Evolutionary conservation across 1,284 basidiomycete genomes (phyloP).

Genomic region (Heterobasidion irregulare): DNA sequence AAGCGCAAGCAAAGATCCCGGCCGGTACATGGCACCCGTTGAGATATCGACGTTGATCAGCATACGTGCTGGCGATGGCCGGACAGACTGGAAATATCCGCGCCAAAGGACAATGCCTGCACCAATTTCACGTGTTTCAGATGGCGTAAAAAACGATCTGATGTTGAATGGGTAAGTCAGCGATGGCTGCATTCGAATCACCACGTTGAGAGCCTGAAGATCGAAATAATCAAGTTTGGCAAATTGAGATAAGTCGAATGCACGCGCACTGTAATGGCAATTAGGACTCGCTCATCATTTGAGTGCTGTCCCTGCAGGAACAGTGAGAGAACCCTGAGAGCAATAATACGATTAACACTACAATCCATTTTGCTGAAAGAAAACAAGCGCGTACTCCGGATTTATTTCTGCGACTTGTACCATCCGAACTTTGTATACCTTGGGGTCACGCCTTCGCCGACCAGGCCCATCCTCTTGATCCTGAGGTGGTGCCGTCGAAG

Average conservation of each 20-base stretch:
- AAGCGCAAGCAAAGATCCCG: slow-evolving; percentile 38
- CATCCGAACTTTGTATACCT: slow-evolving; percentile 56
- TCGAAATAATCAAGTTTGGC: slow-evolving; percentile 65
- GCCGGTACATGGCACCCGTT: slow-evolving; percentile 68
- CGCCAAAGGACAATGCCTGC: slow-evolving; percentile 62
- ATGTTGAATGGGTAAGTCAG: slow-evolving; percentile 67
- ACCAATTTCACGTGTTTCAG: slow-evolving; percentile 59
- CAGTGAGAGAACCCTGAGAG: slow-evolving; percentile 53
- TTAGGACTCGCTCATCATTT: slow-evolving; percentile 61
- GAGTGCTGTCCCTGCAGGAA: slow-evolving; percentile 61
- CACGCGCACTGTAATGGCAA: slow-evolving; percentile 61
- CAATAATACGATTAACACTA: slow-evolving; percentile 60
- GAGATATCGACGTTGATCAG: slow-evolving; percentile 74
- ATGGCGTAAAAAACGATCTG: slow-evolving; percentile 65
- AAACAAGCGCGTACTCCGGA: slow-evolving; percentile 65
- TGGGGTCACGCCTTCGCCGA: slow-evolving; percentile 58
- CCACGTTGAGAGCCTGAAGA: slow-evolving; percentile 61
- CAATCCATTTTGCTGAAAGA: slow-evolving; percentile 50
- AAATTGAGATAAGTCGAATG: slow-evolving; percentile 73
- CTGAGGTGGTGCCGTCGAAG: neutral
- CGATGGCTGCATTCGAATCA: slow-evolving; percentile 38
- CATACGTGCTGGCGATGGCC: slow-evolving; percentile 58
- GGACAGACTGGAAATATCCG: slow-evolving; percentile 70
- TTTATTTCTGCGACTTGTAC: slow-evolving; percentile 68
- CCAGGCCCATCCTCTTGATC: neutral